Base-by-base conservation (phyloP, 2,329 filamentous ascomycete species). In the Myotisia sp. region DNA sequence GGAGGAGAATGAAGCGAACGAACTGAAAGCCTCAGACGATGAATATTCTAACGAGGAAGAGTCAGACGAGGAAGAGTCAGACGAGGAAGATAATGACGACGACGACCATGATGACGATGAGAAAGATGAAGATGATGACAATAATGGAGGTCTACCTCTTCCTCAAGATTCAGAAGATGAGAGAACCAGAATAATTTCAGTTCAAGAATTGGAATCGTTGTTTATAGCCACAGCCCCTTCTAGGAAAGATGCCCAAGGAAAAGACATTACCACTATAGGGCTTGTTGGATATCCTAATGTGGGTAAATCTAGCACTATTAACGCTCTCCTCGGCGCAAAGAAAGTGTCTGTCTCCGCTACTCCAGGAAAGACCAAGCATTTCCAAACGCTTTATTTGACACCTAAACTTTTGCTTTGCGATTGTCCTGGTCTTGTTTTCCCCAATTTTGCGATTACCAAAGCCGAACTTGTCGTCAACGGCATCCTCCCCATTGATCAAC, bases 271-370 rank as follows among this genome's bases (percentile, higher is more conserved):
- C 3, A 76, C 84, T 44, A 90, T 98, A 46, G 90, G 90, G 47
- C 68, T 98, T 13, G 90, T 98, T 23, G 90, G 90, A 39, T 98
- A 98, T 60, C 90, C 90, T 51, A 98, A 98, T 63, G 90, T 98
- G 43, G 90, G 90, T 62, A 98, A 98, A 63, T 98, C 92, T 1
- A 94, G 86, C 31, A 98, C 90, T 10, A 98, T 98, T 68, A 98
- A 98, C 63, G 87, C 90, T 26, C 71, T 98, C n/a, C 86, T 95
- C 38, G 92, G 92, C 33, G 78, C 90, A 36, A 98, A 95, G 65
- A 98, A 95, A 63, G 90, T 98, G 4, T 95, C 87, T 0, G 92
- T 98, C 24, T 98, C 90, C 10, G 79, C 87, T 9, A 98, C 90
- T 1, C 90, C 90, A 3, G 90, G 90, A 55, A 98, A 98, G 64